A percentile compares a stretch with the other conserved stretches of the same genome.
Evolutionary conservation across 345 rosid species (phyloP).

Genomic region (Salix caprea): DNA sequence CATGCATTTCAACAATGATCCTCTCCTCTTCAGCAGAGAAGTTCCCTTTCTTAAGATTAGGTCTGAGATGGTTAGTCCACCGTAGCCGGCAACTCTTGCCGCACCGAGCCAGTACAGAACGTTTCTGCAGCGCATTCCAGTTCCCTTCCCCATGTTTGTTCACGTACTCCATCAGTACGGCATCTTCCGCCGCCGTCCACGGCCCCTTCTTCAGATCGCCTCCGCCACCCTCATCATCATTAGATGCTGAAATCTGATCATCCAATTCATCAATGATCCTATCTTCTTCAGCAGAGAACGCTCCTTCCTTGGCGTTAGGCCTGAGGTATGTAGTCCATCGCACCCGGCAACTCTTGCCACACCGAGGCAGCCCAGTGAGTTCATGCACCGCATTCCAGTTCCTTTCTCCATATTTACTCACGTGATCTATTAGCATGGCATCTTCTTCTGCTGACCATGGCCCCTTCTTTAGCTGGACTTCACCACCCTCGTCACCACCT

Average conservation of each 20-base stretch:
- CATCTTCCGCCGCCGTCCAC: constrained; percentile 29
- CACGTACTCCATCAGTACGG: constrained; percentile 21
- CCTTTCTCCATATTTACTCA: constrained; percentile 25
- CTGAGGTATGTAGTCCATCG: constrained; percentile 24
- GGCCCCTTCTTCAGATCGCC: constrained; percentile 23
- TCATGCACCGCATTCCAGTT: constrained; percentile 28
- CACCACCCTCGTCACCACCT: not conserved
- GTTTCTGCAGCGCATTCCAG: constrained; percentile 25
- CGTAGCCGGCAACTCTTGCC: constrained; percentile 30
- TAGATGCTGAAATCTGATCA: not conserved
- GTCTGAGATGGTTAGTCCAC: constrained; percentile 25
- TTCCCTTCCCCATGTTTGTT: constrained; percentile 28
- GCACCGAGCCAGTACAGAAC: constrained; percentile 20
- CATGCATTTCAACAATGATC: constrained; percentile 23
- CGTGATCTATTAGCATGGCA: constrained; percentile 21
- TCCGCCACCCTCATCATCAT: not conserved
- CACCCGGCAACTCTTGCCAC: constrained; percentile 29
- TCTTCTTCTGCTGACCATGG: constrained; percentile 31
- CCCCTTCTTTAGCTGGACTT: constrained; percentile 17
- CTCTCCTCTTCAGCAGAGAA: constrained; percentile 22
- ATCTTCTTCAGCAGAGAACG: constrained; percentile 20
- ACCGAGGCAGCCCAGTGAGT: constrained; percentile 17
- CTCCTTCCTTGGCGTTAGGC: constrained; percentile 18
- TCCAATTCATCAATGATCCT: constrained; percentile 20
- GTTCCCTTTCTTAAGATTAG: constrained; percentile 20